Evolutionary conservation across 495 filamentous ascomycete genomes (phyloP), one percentile per base, ranked within the genome.

Genomic region (Talaromyces stipitatus): DNA sequence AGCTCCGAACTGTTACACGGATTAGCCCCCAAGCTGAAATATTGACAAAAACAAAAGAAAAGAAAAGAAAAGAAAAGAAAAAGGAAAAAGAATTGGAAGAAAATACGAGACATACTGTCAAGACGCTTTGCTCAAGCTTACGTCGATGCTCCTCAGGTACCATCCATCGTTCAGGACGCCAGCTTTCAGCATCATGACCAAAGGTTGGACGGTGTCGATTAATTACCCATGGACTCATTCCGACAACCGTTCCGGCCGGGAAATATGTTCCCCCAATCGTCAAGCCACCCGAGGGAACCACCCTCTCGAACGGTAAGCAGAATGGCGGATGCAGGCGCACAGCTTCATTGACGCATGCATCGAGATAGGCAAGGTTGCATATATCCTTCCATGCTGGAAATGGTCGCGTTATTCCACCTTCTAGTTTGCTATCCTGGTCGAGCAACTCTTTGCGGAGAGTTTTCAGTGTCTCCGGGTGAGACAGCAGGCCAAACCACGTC

Each of bases 331-430:
- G 71, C 12, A 75, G 63, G 22, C 85, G 77, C 64, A 85, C 78
- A 2, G 78, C 76, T 64, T 88, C 85, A 58, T 82, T 83, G 41
- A 87, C 72, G 59, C 61, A 63, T 0, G 74, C 75, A 43, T 72
- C 62, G 0, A 77, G 67, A 58, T 74, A 76, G 1, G 75, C 67
- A 4, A 75, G 60, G 6, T 61, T 33, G 32, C 61, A 56, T 7
- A 64, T 58, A 54, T 75, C 65, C 14, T 69, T 72, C 65, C 65
- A 76, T 1, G 54, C 62, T 9, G 58, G 57, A 2, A 63, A 66
- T n/a, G n/a, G n/a, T 11, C 38, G 28, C 8, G 69, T 54, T 14
- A 69, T 54, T 56, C 59, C 33, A 60, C 64, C 30, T 51, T 59
- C 23, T n/a, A n/a, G n/a, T 0, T 59, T 16, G 24, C 60, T 27